Base-by-base conservation (phyloP, 1,139 yeast genomes). In the Saccharomyces hybrid region DNA sequence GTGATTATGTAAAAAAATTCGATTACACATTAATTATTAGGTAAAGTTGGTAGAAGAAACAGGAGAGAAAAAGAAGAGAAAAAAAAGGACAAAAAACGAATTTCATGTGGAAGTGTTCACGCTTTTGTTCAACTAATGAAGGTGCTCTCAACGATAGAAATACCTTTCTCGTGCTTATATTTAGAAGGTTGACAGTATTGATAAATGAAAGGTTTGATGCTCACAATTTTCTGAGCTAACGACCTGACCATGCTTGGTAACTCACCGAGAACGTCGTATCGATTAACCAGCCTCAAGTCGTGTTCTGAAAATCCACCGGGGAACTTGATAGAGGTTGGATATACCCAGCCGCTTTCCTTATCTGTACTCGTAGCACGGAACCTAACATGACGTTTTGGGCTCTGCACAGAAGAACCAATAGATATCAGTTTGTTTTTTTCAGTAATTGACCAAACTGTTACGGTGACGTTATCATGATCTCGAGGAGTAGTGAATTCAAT, bases 261-360 rank as follows among this genome's bases (percentile, higher is more conserved):
- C 72, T 89, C 96, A 32, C 90, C 87, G 89, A 89, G 84, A 56
- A 89, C 95, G 68, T 89, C 96, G 56, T 88, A 89, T 61, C 95
- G 81, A 71, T 86, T 95, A 52, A 86, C 82, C 60, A 86, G 72
- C 52, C 77, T 72, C 60, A 88, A 75, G 4, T 72, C 67, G 50
- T 85, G 85, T 46, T 67, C 66, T 63, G 51, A 65, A 68, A 54
- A 67, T 58, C 56, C 71, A 71, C 52, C 74, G 70, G 56, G 76
- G 69, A 85, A 86, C 58, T 71, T 70, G 62, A 89, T 84, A 49
- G 76, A 68, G 50, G 76, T 73, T 23, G 96, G 96, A 47, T 82
- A 86, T 4, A 83, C 82, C 96, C 96, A 88, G 49, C 90, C 93
- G 20, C 84, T 85, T 58, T 80, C 85, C 61, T 83, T 89, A 50